Conservation (phyloP, 2,329 filamentous ascomycete genomes). For the Penicillium sp. region DNA sequence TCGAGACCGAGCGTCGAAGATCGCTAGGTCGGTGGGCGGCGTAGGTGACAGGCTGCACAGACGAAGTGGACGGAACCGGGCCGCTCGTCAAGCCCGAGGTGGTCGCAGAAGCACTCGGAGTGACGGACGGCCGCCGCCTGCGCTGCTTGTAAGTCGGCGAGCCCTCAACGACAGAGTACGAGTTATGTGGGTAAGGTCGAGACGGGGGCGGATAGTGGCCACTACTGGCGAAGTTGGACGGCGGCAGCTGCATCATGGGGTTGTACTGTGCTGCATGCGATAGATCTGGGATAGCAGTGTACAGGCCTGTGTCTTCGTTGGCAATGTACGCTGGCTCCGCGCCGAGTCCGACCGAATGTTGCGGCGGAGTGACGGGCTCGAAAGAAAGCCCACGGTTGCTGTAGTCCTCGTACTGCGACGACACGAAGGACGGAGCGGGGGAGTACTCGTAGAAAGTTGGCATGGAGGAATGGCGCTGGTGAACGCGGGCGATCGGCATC, state of each 20-base stretch:
- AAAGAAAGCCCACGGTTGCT: constrained; percentile 94
- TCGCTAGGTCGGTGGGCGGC: constrained; percentile 79
- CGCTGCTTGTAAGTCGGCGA: constrained; percentile 99
- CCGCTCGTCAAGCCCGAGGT: constrained; percentile 50
- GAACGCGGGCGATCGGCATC: constrained; percentile 74
- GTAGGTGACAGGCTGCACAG: constrained; percentile 47
- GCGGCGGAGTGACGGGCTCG: constrained; percentile 93
- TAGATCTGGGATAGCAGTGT: constrained; percentile 90
- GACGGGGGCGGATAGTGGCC: constrained; percentile 69
- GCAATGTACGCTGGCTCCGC: constrained; percentile 95
- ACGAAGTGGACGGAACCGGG: constrained; percentile 43
- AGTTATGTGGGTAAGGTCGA: constrained; percentile 67
- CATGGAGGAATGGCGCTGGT: constrained; percentile 97
- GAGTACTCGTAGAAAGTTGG: constrained; percentile 98
- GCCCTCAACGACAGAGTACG: constrained; percentile 94
- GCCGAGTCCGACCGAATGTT: constrained; percentile 76
- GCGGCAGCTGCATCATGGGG: constrained; percentile 85
- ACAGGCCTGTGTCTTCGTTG: constrained; percentile 94
- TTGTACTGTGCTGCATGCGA: constrained; percentile 71
- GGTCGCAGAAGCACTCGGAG: constrained; percentile 70
- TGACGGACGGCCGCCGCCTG: constrained; percentile 87
- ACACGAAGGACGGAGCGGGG: constrained; percentile 93
- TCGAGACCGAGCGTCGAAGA: constrained; percentile 83
- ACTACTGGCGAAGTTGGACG: constrained; percentile 74
- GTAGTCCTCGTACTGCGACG: constrained; percentile 98